Conservation (phyloP, 768 basidiomycete genomes). For the Leucocoprinus sp. region DNA sequence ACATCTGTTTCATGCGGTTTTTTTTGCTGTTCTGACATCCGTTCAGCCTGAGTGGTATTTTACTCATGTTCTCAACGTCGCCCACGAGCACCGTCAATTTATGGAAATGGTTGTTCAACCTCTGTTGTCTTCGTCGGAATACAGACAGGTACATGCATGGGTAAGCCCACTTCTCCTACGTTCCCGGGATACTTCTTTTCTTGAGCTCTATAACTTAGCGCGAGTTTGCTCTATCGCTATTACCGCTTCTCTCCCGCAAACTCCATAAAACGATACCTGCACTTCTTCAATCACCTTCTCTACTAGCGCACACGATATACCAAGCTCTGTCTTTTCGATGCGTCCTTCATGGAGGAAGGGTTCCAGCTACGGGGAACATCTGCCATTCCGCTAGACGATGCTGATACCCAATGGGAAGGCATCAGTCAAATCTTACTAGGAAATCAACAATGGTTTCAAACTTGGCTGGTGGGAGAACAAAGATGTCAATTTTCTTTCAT, state of each 20-base stretch:
- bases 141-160: slow-evolving; percentile 62
- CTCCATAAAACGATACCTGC: slow-evolving; percentile 65
- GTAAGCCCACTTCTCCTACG: slow-evolving; percentile 31
- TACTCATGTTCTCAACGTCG: slow-evolving; percentile 80
- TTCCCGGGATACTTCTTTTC: not conserved
- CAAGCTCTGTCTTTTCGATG: slow-evolving; percentile 87
- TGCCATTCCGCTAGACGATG: slow-evolving; percentile 19
- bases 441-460: slow-evolving; percentile 80
- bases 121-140: slow-evolving; percentile 57
- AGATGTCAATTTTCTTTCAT: slow-evolving; percentile 52
- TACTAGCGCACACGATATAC: slow-evolving; percentile 94
- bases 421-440: slow-evolving; percentile 77
- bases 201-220: slow-evolving; percentile 36
- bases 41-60: slow-evolving; percentile 95
- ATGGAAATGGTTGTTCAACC: slow-evolving; percentile 70
- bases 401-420: slow-evolving; percentile 53
- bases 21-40: slow-evolving; percentile 1
- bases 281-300: slow-evolving; percentile 67
- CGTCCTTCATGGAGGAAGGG: slow-evolving; percentile 62
- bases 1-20: not conserved
- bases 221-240: slow-evolving; percentile 73
- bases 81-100: slow-evolving; percentile 78
- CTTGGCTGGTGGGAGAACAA: slow-evolving; percentile 86
- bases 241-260: slow-evolving; percentile 73
- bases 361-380: slow-evolving; percentile 55